Evolutionary conservation across 495 filamentous ascomycete species (phyloP).

Genomic region (Penicillium cosmopolitanum): DNA sequence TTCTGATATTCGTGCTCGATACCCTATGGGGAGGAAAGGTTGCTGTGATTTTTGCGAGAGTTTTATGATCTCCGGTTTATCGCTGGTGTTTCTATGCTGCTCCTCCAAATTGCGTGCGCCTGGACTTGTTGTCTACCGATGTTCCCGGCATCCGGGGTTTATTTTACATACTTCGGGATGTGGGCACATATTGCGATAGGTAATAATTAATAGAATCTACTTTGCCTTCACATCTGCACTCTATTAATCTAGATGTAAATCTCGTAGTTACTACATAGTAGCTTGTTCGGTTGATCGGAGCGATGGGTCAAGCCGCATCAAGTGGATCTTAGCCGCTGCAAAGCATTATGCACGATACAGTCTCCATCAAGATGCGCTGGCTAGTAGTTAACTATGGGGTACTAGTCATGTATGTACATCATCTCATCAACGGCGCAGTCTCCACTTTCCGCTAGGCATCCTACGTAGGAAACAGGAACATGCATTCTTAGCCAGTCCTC

Average conservation of each 20-base stretch:
- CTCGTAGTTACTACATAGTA: background rate
- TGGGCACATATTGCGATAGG: conserved; percentile 34
- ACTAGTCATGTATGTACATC: background rate
- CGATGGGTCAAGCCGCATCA: background rate
- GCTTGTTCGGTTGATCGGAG: background rate
- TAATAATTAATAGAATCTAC: conserved; percentile 44
- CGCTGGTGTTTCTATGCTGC: background rate
- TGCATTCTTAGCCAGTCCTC: background rate
- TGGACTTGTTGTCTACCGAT: conserved; percentile 31
- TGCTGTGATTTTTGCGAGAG: conserved; percentile 17
- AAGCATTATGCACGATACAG: conserved; percentile 1
- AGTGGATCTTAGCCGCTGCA: conserved; percentile 1
- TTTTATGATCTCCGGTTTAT: conserved; percentile 7
- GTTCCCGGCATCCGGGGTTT: conserved; percentile 24
- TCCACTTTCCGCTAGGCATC: background rate
- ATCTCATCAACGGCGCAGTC: background rate
- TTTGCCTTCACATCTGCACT: conserved; percentile 13
- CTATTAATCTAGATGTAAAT: background rate
- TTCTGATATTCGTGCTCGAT: conserved; percentile 39
- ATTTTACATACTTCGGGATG: conserved; percentile 19
- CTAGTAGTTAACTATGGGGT: conserved; percentile 1
- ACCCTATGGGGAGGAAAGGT: conserved; percentile 42
- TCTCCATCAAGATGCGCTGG: conserved; percentile 16
- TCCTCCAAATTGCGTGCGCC: conserved; percentile 20
- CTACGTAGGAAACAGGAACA: too few relatives aligned